Evolutionary conservation across 495 filamentous ascomycete genomes (phyloP), one percentile per base, ranked within the genome.

Genomic region (Xylaria bambusicola): DNA sequence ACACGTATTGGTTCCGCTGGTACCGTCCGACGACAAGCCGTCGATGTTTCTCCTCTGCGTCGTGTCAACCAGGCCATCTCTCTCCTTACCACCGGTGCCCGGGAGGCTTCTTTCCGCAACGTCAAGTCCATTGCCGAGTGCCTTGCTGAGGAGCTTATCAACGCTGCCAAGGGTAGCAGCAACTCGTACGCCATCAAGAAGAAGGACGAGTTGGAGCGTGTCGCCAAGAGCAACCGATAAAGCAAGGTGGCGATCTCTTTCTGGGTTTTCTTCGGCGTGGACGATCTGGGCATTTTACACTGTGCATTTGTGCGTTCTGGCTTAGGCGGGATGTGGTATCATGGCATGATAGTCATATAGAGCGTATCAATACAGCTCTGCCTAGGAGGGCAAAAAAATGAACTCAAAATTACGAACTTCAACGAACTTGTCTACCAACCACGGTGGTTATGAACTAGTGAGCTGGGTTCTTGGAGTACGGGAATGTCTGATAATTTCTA

Each of bases 151-250:
- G 94, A 99, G 86, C 86, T 99, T 74, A 97, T 99, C 87, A 99
- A 99, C 85, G 95, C 95, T 73, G 94, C 95, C 75, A 99, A 99
- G 90, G 94, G 94, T 67, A 93, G 89, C 87, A 93, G 89, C 80
- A 99, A 99, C 90, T 96, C 91, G 63, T 99, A 98, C 75, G 94
- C 94, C 64, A 99, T 99, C 85, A 99, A 99, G 91, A 99, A 99
- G 91, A 99, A 99, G 92, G 94, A 99, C 78, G 95, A 99, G 88
- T 78, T 99, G 81, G 94, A 98, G 88, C 94, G 94, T 89, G 94
- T 98, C 75, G 94, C 94, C 79, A 98, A 98, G 91, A 90, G 86
- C 82, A 98, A 98, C 87, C 90, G 94, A 88, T 98, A 98, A 79
- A 77, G 57, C 48, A 60, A 20, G 57, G 49, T 55, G 45, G 66